These are phyloP conservation scores for Spathaspora girioi DNA, from an alignment of 805 yeast species.

Conservation along the genomic window DNA sequence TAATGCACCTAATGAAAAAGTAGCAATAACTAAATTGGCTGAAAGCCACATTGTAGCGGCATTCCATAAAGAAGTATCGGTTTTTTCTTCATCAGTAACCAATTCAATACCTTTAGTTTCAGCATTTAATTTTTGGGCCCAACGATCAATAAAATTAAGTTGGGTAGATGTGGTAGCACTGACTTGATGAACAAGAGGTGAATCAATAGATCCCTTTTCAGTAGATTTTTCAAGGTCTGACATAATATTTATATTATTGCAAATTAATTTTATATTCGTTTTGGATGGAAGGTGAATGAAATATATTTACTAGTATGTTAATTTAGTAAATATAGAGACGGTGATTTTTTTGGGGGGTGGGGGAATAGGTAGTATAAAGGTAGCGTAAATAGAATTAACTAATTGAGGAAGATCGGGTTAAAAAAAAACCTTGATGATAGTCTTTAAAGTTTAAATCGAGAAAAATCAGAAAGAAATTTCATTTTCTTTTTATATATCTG, in stretches of 20 bases:
- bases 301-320: constrained; percentile 5
- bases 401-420: neutral
- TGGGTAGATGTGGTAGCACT: constrained; percentile 1
- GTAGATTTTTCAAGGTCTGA: constrained; percentile 7
- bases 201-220: constrained; percentile 5
- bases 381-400: neutral
- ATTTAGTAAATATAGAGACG: constrained; percentile 8
- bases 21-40: constrained; percentile 83
- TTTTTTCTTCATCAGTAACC: constrained; percentile 74
- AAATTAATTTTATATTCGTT: neutral
- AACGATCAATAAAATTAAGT: constrained; percentile 21
- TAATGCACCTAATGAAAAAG: constrained; percentile 70
- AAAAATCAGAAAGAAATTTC: neutral
- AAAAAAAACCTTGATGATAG: neutral
- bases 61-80: constrained; percentile 58
- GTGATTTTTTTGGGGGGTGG: constrained; percentile 1
- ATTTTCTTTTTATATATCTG: neutral
- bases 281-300: constrained; percentile 7
- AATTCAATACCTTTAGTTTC: constrained; percentile 74
- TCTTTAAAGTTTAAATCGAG: neutral
- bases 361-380: neutral
- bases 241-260: neutral
- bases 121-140: constrained; percentile 35
- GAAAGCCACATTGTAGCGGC: constrained; percentile 91
- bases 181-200: constrained; percentile 1